Evolutionary conservation across 2,329 filamentous ascomycete genomes (phyloP), one percentile per base, ranked within the genome.

Genomic region (Didymosphaeria variabile): DNA sequence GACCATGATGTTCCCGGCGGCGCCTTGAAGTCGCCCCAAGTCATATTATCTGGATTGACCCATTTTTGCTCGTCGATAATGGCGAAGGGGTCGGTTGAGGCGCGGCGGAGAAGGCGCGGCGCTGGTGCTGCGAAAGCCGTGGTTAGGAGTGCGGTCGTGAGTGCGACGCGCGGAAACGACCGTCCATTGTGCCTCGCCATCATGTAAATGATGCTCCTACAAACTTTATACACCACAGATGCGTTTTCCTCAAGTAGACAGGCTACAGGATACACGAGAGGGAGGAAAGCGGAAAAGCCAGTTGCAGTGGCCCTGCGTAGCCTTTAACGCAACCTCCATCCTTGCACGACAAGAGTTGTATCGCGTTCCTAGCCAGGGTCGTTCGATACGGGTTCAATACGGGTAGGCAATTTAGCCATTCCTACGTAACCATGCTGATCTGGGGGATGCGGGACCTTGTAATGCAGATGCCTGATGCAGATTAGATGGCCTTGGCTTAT

Each of bases 11-110:
- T 84, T 1, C 79, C 80, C 0, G 84, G 84, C 1, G 82, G 82
- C 17, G 73, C 71, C 12, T 76, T 77, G 65, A 79, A 86, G 62
- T 86, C 82, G 6, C 68, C 79, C 82, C 82, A 84, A 10, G 82
- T 84, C 83, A 86, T 85, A 68, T 84, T 80, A 62, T 85, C 83
- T 0, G 83, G 83, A 60, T 85, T 85, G 8, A 83, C 81, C 81
- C 83, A 85, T 36, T 82, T 79, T 68, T 86, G 84, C 42, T 80
- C 79, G 65, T 86, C 84, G 38, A 86, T 77, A 3, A 83, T 74
- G 17, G 78, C 73, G 65, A 86, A 86, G 0, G 84, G 83, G 47
- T 83, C 78, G 19, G 62, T 65, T n/a, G 44, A 47, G 26, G 64
- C 38, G 32, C 49, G 60, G 23, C 54, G 64, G 15, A 26, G 54